Evolutionary conservation across 2,329 filamentous ascomycete genomes (phyloP), one percentile per base, ranked within the genome.

Genomic region (Aureobasidium sp.): DNA sequence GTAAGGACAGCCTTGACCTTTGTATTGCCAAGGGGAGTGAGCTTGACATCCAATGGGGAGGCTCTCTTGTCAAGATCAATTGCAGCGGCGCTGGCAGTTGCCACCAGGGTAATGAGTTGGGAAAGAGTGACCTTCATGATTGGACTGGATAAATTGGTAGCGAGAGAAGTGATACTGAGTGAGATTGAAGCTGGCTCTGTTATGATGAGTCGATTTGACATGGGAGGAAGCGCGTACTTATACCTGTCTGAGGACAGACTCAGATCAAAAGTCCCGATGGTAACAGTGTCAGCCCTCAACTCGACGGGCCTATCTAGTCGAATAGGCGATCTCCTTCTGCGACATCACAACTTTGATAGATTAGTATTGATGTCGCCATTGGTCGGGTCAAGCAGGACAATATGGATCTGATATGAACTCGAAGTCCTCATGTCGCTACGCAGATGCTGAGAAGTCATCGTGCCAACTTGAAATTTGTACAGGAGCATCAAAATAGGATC

Each of bases 1-100:
- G 59, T 62, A 6, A 63, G 44, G n/a, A 54, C 45, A 3, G 57
- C 59, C 50, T 60, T 62, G 44, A 63, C 60, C 48, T 56, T 59
- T 50, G 55, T 61, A 56, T 61, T 57, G 39, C 54, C 56, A 12
- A 59, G 48, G n/a, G 54, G 51, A 7, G 59, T 56, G 19, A 63
- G 50, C 14, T 56, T 55, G 38, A 63, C 58, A 16, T 57, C 56
- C 22, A 63, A 55, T 5, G 60, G 58, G 16, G 60, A 55, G 24
- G 57, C 60, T 19, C 61, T 50, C 55, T 58, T 61, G 29, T 54
- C 56, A 17, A 62, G 42, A 32, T 61, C 58, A 49, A 62, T 56
- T 12, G 58, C 61, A 34, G 56, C 53, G 10, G 53, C 50, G 41
- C 47, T 59, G 53, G 39, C 57, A 19, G 53, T 52, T 11, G 56